A percentile compares a stretch with the other conserved stretches of the same genome.
Conservation (phyloP, 225 moss, liverwort and hornwort genomes). For the Climacium dendroides region DNA sequence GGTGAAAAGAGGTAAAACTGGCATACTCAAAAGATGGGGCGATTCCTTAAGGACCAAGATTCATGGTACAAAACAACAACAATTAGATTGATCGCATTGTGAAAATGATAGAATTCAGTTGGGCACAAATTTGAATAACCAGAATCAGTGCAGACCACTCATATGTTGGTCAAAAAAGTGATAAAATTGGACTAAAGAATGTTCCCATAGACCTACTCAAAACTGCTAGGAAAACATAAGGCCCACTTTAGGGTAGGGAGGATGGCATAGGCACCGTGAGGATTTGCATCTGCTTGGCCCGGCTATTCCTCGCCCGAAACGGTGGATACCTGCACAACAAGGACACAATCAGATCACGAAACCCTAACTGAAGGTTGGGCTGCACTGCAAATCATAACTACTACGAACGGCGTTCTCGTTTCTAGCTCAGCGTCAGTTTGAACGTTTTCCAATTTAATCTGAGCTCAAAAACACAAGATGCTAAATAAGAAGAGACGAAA, state of each 20-base stretch:
- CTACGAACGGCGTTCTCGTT: neutral
- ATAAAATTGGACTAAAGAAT: neutral
- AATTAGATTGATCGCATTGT: neutral
- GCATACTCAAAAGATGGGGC: neutral
- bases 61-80: neutral
- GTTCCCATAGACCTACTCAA: neutral
- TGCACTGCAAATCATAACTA: neutral
- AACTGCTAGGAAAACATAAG: neutral
- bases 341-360: neutral
- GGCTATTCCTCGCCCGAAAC: slow-evolving; percentile 55
- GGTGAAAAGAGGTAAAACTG: neutral
- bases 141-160: neutral
- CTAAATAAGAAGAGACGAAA: neutral
- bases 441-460: neutral
- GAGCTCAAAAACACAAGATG: neutral
- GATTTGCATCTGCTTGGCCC: slow-evolving; percentile 65
- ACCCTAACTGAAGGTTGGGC: neutral
- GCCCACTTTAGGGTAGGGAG: neutral
- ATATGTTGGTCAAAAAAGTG: neutral
- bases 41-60: neutral
- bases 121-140: no score
- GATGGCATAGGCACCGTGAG: slow-evolving; percentile 27
- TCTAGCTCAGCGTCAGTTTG: neutral
- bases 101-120: neutral
- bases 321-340: slow-evolving; percentile 61